Evolutionary conservation across 768 basidiomycete species (phyloP), one percentile per base, ranked within the genome.

Genomic region (Lactifluus volemus): DNA sequence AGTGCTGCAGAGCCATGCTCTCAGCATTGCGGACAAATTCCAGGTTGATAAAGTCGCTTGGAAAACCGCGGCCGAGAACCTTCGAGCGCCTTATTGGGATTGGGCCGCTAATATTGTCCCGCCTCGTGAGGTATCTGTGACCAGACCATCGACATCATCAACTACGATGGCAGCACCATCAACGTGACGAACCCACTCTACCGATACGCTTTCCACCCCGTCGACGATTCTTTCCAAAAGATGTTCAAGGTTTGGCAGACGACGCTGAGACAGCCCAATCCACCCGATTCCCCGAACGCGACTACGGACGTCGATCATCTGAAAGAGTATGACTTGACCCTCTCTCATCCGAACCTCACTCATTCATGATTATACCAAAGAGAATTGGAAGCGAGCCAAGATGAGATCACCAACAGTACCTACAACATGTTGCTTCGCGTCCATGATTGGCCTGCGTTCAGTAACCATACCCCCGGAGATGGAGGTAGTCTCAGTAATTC

Each of bases 71-170:
- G 78, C 78, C 3, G 17, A 49, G n/a, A 55, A 67, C 17, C 67
- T 78, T 9, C 74, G 78, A 17, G 69, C 72, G 49, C 78, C 78
- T 2, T 81, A 75, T 69, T 81, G 79, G 80, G 80, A 81, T 67
- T 81, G 80, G 80, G 78, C 79, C 3, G 50, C 41, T 3, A 71
- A 74, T 17, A 32, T 68, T 2, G 68, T 74, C 14, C 76, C 75
- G 39, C 78, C 79, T 5, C 56, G 67, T 1, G 73, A 76, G 58
- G 72, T 36, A 76, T 76, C 53, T 67, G 25, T 25, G 25, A 25
- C 25, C 25, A 34, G 32, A 34, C 32, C 32, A 3, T 34, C 32
- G 9, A 34, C 32, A 34, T 34, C 32, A 34, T 34, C 32, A 34
- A 5, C 32, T 34, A 6, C 32, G 9, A 34, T 34, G 32, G 32